A percentile compares a stretch with the other conserved stretches of the same genome.
phyloP scores from a whole-genome alignment of 2,329 filamentous ascomycete species.

The Verticillium zaregamsianum region DNA sequence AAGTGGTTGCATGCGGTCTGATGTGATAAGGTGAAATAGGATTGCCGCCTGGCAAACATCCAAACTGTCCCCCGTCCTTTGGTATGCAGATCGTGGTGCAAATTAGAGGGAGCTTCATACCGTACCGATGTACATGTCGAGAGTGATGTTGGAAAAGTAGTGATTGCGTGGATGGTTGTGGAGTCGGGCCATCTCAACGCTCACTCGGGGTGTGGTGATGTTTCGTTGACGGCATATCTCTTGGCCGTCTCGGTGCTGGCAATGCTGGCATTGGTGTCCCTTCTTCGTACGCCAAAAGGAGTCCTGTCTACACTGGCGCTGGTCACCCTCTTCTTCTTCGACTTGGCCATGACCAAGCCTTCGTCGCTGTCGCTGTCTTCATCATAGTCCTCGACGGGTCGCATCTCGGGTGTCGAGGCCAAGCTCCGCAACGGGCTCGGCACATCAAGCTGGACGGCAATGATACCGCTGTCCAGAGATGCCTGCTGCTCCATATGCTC shows the following conservation, averaged over 20 bases:
- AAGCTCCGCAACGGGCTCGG: slow-evolving; percentile 16
- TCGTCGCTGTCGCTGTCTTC: slow-evolving; percentile 52
- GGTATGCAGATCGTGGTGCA: background rate
- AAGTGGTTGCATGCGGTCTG: background rate
- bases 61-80: background rate
- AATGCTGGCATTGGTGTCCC: slow-evolving; percentile 57
- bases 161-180: background rate
- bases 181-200: no score
- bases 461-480: slow-evolving; percentile 16
- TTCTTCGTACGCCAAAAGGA: slow-evolving; percentile 38
- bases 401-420: slow-evolving; percentile 8
- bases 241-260: slow-evolving; percentile 62
- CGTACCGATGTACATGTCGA: background rate
- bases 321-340: slow-evolving; percentile 24
- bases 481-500: slow-evolving; percentile 31
- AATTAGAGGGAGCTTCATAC: background rate
- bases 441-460: slow-evolving; percentile 20
- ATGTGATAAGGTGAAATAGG: background rate
- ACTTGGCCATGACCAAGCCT: slow-evolving; percentile 46
- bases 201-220: background rate
- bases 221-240: slow-evolving; percentile 26
- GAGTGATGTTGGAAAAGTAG: background rate
- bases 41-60: background rate
- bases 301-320: slow-evolving; percentile 17
- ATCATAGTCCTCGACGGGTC: slow-evolving; percentile 28